phyloP scores from a whole-genome alignment of 768 basidiomycete species.

The Mycena belliarum region DNA sequence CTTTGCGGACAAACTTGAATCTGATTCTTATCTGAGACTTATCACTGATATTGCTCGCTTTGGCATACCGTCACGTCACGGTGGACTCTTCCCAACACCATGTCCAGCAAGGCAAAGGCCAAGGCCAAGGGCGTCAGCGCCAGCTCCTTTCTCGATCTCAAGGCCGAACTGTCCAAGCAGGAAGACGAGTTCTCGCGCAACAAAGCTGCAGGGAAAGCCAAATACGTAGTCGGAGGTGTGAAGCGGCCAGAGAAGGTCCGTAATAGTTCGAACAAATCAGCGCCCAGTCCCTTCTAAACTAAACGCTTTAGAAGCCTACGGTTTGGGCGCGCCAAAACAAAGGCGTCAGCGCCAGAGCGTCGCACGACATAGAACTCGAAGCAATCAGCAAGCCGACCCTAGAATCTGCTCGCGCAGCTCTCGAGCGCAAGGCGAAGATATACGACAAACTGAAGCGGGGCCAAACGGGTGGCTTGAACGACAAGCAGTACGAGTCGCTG shows the following conservation, averaged over 20 bases:
- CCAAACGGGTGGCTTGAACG: conserved; percentile 74
- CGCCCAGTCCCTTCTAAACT: not conserved
- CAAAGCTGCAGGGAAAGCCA: conserved; percentile 59
- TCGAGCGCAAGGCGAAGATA: conserved; percentile 78
- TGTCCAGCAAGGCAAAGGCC: conserved; percentile 59
- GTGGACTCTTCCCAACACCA: conserved; percentile 34
- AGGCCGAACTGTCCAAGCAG: conserved; percentile 66
- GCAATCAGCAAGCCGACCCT: conserved; percentile 67
- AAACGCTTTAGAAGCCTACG: conserved; percentile 61
- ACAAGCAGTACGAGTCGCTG: conserved; percentile 69
- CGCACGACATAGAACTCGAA: conserved; percentile 72
- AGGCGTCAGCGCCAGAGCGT: conserved; percentile 64
- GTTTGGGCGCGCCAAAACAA: conserved; percentile 78
- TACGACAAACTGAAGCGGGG: conserved; percentile 81
- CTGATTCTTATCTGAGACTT: no score
- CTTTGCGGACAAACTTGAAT: no score
- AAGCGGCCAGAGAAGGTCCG: conserved; percentile 72
- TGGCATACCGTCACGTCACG: conserved; percentile 11
- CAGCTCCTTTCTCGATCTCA: conserved; percentile 81
- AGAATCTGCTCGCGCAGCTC: conserved; percentile 67
- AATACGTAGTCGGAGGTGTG: conserved; percentile 58
- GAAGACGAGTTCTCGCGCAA: conserved; percentile 58
- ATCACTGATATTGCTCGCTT: no score
- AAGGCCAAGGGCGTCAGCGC: conserved; percentile 72
- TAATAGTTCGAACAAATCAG: not conserved